phyloP scores from a whole-genome alignment of 2,329 filamentous ascomycete species.

The Trichophyton simii region DNA sequence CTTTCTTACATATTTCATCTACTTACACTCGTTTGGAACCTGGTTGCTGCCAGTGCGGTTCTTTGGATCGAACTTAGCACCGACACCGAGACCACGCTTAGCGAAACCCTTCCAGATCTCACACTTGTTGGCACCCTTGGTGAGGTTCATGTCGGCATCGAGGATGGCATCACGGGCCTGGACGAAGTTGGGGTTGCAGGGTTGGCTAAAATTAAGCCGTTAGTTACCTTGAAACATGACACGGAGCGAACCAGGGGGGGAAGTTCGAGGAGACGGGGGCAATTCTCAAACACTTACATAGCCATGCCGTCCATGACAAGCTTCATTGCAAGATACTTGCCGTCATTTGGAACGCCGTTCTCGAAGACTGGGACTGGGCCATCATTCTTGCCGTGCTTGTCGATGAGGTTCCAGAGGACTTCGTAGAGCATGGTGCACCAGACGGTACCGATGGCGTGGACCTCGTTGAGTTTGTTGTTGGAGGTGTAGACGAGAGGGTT shows the following conservation, averaged over 20 bases:
- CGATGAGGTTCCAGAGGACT: constrained; percentile 11
- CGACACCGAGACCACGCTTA: constrained; percentile 9
- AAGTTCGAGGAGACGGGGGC: background rate
- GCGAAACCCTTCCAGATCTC: constrained; percentile 12
- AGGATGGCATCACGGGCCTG: constrained; percentile 12
- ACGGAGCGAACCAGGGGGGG: background rate
- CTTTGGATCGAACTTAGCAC: background rate
- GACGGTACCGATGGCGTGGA: constrained; percentile 10
- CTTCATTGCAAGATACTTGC: constrained; percentile 13
- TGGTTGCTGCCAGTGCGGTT: background rate
- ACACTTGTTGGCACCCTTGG: constrained; percentile 9
- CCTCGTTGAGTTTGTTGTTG: constrained; percentile 5
- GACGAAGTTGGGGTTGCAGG: constrained; percentile 13
- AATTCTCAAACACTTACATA: constrained; percentile 8
- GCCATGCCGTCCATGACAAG: constrained; percentile 12
- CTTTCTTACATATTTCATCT: background rate
- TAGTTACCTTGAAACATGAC: background rate
- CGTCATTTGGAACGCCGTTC: constrained; percentile 10
- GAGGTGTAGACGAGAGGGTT: constrained; percentile 10
- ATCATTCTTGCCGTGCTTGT: constrained; percentile 13
- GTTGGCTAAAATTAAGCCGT: constrained; percentile 4
- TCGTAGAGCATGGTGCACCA: constrained; percentile 12
- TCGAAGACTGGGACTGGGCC: constrained; percentile 4
- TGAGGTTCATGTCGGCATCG: constrained; percentile 11
- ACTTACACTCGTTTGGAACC: background rate